Evolutionary conservation across 352 stramenopile genomes (phyloP).

Genomic region (Elongisporangium undulatum): DNA sequence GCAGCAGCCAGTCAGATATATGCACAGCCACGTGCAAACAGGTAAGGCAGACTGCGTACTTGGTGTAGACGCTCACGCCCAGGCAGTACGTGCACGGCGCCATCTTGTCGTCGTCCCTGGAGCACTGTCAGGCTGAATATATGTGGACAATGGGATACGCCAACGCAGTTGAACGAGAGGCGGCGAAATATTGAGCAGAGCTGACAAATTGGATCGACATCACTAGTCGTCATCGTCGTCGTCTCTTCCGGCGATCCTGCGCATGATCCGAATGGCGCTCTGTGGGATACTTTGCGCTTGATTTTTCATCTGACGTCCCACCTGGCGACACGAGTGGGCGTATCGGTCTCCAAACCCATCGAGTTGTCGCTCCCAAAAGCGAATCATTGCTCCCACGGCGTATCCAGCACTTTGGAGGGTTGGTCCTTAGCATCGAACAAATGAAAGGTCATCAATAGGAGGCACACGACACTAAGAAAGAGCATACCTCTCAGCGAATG

Average conservation of each 20-base stretch:
- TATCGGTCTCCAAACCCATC: constrained; percentile 65
- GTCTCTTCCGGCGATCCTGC: constrained; percentile 13
- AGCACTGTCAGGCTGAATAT: no score
- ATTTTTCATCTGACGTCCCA: constrained; percentile 65
- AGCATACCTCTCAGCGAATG: background rate
- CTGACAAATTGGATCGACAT: no score
- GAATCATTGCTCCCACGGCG: constrained; percentile 53
- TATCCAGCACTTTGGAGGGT: constrained; percentile 37
- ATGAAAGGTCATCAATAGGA: background rate
- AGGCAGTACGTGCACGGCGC: constrained; percentile 50
- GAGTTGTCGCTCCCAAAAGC: constrained; percentile 65
- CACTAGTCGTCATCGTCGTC: no score
- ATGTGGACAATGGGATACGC: no score
- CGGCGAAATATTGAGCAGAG: no score
- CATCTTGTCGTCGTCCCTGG: constrained; percentile 3
- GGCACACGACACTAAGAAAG: background rate
- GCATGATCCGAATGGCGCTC: constrained; percentile 44
- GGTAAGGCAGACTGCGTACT: constrained; percentile 23
- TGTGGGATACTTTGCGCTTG: constrained; percentile 33
- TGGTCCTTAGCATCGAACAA: background rate
- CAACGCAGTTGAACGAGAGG: no score
- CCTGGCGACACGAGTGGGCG: constrained; percentile 47
- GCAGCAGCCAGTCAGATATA: background rate
- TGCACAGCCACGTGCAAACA: background rate
- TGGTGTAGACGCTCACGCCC: constrained; percentile 65